Conservation (phyloP, 1,139 yeast species). For the Debaryomyces fabryi region DNA sequence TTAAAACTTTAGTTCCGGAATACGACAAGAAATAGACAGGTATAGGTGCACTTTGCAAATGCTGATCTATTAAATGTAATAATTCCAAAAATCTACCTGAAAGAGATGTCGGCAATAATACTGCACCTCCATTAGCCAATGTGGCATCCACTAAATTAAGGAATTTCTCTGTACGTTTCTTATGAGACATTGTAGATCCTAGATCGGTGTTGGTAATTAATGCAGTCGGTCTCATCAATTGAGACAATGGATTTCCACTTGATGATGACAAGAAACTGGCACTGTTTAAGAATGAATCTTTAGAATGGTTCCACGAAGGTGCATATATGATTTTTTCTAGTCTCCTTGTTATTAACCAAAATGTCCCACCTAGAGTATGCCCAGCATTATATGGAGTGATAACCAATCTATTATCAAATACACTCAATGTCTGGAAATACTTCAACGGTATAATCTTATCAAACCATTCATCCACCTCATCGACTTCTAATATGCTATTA, state of each 20-base stretch:
- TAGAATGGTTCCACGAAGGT: constrained; percentile 94
- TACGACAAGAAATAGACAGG: constrained; percentile 79
- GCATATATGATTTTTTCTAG: constrained; percentile 84
- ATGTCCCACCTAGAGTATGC: constrained; percentile 88
- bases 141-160: constrained; percentile 67
- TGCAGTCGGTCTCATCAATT: constrained; percentile 78
- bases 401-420: constrained; percentile 61
- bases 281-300: constrained; percentile 79
- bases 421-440: constrained; percentile 73
- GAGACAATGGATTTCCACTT: constrained; percentile 58
- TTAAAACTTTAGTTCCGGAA: constrained; percentile 76
- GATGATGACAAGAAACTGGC: constrained; percentile 64
- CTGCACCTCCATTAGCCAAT: constrained; percentile 71
- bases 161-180: constrained; percentile 65
- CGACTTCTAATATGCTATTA: constrained; percentile 62
- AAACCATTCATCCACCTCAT: constrained; percentile 79
- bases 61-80: constrained; percentile 67
- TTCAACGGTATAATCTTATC: constrained; percentile 71
- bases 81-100: constrained; percentile 84
- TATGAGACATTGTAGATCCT: constrained; percentile 69
- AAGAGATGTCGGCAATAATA: constrained; percentile 80
- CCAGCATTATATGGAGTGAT: constrained; percentile 91
- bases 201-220: constrained; percentile 76
- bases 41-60: constrained; percentile 55
- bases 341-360: constrained; percentile 77